phyloP scores from a whole-genome alignment of 139 green algal genomes.

The Chlorella sp. region DNA sequence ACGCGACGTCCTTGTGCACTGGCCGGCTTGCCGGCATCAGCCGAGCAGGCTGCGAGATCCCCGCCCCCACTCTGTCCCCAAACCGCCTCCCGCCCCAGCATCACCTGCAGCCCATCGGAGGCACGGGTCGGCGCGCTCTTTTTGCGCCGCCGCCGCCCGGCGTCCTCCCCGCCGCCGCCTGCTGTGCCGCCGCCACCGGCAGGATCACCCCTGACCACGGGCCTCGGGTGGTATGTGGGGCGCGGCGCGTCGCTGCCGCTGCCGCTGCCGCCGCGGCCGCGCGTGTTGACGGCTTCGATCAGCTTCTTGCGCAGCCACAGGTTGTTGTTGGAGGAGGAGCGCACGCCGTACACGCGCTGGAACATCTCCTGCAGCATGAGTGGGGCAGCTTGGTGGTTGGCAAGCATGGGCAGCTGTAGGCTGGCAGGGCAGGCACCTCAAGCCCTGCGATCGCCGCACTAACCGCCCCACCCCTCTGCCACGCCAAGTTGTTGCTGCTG shows the following conservation, averaged over 20 bases:
- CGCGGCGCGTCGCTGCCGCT: not conserved
- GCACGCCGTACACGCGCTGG: slow-evolving; percentile 32
- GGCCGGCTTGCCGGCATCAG: too few relatives aligned
- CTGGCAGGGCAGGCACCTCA: too few relatives aligned
- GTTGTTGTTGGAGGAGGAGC: slow-evolving; percentile 51
- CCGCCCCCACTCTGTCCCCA: too few relatives aligned
- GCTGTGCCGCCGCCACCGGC: not conserved
- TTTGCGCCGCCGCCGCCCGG: slow-evolving; percentile 1
- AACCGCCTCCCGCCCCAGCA: not conserved
- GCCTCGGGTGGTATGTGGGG: not conserved
- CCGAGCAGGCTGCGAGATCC: too few relatives aligned
- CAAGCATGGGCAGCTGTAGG: too few relatives aligned
- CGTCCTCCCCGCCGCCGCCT: not conserved
- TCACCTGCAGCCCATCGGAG: slow-evolving; percentile 8
- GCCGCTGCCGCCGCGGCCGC: not conserved
- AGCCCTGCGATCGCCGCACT: too few relatives aligned
- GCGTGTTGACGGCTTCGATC: slow-evolving; percentile 40
- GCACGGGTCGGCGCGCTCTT: slow-evolving; percentile 18
- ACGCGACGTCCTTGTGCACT: too few relatives aligned
- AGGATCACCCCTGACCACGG: too few relatives aligned
- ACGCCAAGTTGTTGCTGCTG: too few relatives aligned
- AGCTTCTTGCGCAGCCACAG: slow-evolving; percentile 54
- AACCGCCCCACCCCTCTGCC: too few relatives aligned
- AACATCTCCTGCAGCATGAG: slow-evolving; percentile 36
- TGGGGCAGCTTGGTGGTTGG: too few relatives aligned